Evolutionary conservation across 106 monocot species (phyloP).

Genomic region (Cymbidium sinense): DNA sequence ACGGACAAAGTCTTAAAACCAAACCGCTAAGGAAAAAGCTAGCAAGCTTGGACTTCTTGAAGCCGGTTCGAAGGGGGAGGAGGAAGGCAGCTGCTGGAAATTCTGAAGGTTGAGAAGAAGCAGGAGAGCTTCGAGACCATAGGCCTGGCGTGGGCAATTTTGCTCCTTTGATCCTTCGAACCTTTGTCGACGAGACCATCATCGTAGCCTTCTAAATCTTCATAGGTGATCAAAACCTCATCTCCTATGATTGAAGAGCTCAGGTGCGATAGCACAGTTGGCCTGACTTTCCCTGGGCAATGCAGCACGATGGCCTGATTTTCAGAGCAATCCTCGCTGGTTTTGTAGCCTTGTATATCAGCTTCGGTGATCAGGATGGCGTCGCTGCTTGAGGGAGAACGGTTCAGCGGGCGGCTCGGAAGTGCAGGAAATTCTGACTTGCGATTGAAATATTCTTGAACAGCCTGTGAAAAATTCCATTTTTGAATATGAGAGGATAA

Average conservation of each 20-base stretch:
- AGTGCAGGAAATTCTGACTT: slow-evolving; percentile 1
- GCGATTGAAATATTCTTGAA: slow-evolving; percentile 26
- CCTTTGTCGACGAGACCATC: background rate
- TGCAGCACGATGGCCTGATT: background rate
- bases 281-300: background rate
- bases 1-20: no score
- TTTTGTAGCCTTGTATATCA: slow-evolving; percentile 31
- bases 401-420: background rate
- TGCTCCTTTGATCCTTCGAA: background rate
- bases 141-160: no score
- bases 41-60: slow-evolving; percentile 2
- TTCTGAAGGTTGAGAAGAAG: background rate
- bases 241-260: slow-evolving; percentile 3
- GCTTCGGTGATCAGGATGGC: slow-evolving; percentile 33
- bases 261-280: background rate
- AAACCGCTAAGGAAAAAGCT: background rate
- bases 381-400: slow-evolving; percentile 18
- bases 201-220: slow-evolving; percentile 27
- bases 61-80: background rate
- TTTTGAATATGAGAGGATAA: background rate
- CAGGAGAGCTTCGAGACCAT: background rate
- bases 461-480: slow-evolving; percentile 19
- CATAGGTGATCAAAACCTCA: slow-evolving; percentile 23
- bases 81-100: background rate
- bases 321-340: background rate